Conservation (phyloP, 768 basidiomycete genomes). For the Bullera alba region DNA sequence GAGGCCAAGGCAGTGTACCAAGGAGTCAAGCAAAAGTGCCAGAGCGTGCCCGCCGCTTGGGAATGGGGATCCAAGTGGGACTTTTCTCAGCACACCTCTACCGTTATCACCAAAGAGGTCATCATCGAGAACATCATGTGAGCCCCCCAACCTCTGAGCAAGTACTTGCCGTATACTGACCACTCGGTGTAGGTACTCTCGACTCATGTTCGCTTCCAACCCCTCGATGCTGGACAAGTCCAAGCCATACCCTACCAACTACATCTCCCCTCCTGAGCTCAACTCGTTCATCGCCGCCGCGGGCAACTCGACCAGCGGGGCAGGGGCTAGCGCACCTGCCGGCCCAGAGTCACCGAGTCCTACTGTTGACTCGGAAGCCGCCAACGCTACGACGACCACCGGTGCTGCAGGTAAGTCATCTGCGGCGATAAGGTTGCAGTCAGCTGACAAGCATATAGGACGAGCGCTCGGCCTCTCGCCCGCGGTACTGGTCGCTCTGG, state of each 20-base stretch:
- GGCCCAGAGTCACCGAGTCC: not conserved
- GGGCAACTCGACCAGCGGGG: slow-evolving; percentile 7
- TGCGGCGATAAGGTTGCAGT: too few relatives aligned
- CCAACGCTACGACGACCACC: too few relatives aligned
- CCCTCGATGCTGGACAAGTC: slow-evolving; percentile 18
- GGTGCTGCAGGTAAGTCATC: too few relatives aligned
- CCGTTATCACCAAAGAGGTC: slow-evolving; percentile 12
- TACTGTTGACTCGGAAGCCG: slow-evolving; percentile 3
- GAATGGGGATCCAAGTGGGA: slow-evolving; percentile 26
- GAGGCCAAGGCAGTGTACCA: slow-evolving; percentile 10
- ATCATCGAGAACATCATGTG: slow-evolving; percentile 31
- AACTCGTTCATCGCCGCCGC: slow-evolving; percentile 20
- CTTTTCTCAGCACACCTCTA: slow-evolving; percentile 9
- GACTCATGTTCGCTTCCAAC: slow-evolving; percentile 30
- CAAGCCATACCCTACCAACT: not conserved
- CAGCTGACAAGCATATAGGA: too few relatives aligned
- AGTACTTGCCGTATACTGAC: not conserved
- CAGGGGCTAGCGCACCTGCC: not conserved
- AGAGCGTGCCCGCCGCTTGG: slow-evolving; percentile 17
- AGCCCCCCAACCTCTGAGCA: slow-evolving; percentile 1
- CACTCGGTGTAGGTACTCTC: slow-evolving; percentile 30
- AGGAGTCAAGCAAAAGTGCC: slow-evolving; percentile 19
- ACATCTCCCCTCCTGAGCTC: slow-evolving; percentile 20
- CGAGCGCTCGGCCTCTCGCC: too few relatives aligned
- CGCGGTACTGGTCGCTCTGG: too few relatives aligned